Percentiles rank a stretch among this genome's conserved stretches.
Evolutionary conservation across 2,329 filamentous ascomycete genomes (phyloP).

Genomic region (Neonectria faginata): DNA sequence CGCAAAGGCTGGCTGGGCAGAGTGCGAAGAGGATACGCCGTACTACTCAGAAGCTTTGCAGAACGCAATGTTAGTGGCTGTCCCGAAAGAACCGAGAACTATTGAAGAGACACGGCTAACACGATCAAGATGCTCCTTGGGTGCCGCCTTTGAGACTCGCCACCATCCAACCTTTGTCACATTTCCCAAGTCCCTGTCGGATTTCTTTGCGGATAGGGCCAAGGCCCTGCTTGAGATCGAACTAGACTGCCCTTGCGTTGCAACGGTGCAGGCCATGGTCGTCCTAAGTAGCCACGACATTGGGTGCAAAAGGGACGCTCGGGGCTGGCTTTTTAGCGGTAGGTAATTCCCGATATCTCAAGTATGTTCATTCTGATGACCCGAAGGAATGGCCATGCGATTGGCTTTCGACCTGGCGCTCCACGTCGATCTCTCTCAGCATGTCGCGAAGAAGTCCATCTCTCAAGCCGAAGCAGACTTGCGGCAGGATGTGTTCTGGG

Average conservation of each 20-base stretch:
- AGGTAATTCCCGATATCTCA: not conserved
- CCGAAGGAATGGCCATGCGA: conserved; percentile 44
- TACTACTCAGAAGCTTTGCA: conserved; percentile 46
- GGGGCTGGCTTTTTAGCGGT: conserved; percentile 46
- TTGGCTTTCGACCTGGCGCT: conserved; percentile 44
- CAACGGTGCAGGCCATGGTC: conserved; percentile 44
- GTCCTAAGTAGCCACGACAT: conserved; percentile 44
- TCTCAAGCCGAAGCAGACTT: conserved; percentile 43
- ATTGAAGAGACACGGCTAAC: conserved; percentile 2
- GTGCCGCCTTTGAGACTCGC: conserved; percentile 56
- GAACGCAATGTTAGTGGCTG: conserved; percentile 43
- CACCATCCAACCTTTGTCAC: conserved; percentile 55
- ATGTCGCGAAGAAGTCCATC: conserved; percentile 41
- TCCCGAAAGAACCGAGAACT: not conserved
- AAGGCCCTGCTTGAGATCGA: conserved; percentile 45
- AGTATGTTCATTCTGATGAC: conserved; percentile 36
- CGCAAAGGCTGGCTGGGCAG: conserved; percentile 27
- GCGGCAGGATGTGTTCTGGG: conserved; percentile 48
- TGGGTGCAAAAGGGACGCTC: conserved; percentile 43
- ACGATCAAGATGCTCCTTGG: conserved; percentile 52
- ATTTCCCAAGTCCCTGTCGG: conserved; percentile 50
- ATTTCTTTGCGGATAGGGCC: conserved; percentile 45
- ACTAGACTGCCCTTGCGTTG: conserved; percentile 42
- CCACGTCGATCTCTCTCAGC: conserved; percentile 42
- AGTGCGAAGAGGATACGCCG: conserved; percentile 39